Evolutionary conservation across 345 rosid species (phyloP), one percentile per base, ranked within the genome.

Genomic region (Nasturtium officinale): DNA sequence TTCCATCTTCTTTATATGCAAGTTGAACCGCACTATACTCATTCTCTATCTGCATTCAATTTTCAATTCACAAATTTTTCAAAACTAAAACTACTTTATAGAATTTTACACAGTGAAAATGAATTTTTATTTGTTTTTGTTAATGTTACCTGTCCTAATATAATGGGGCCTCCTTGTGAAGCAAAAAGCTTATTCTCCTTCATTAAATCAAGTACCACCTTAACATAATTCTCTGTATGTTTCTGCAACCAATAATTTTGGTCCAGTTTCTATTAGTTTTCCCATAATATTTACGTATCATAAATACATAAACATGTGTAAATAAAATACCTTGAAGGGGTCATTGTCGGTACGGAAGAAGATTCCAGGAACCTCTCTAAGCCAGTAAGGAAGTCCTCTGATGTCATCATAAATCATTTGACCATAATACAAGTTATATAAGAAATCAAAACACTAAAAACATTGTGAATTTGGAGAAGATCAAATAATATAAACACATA

Each of bases 331-430:
- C 97, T 90, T 95, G 81, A 82, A 95, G 11, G 85, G 98, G 37
- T 75, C 73, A 42, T 90, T 95, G 65, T 95, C 84, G 1, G 90
- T 80, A 7, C 98, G 88, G 81, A 92, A 92, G 33, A 80, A 82
- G 77, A 95, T 86, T 29, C 72, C 67, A 0, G 87, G 85, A 48
- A 91, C 77, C 80, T 90, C 96, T 74, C 97, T 87, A 7, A 95
- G 60, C 98, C 99, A 95, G 54, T 77, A 95, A 2, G 99, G 99
- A 35, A 92, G 87, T 45, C 98, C 99, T 51, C 99, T 94, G 65
- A 65, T 65, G 40, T 37, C 16, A 48, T 53, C 15, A 30, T 21
- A 28, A 53, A 35, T 21, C 60, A 77, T 33, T 32, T 62, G 26
- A 76, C 18, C 52, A 68, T 43, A 7, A 53, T 52, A 63, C 61